These are phyloP conservation scores for Petasospora rhodanensis DNA, from an alignment of 1,139 yeast genomes.

Conservation along the genomic window DNA sequence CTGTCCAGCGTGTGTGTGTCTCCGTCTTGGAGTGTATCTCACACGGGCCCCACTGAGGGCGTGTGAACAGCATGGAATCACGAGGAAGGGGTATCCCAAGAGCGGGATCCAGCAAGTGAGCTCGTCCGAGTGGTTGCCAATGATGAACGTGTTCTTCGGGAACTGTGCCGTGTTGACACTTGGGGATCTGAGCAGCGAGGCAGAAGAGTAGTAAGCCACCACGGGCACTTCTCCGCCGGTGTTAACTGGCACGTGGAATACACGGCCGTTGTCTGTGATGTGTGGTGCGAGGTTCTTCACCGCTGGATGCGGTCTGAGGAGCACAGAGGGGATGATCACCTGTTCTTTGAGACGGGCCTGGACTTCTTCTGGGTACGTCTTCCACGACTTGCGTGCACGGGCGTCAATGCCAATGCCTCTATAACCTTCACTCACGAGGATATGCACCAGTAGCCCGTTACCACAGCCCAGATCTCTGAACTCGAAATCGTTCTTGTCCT, in stretches of 20 bases:
- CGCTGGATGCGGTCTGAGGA: conserved; percentile 66
- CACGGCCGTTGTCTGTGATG: conserved; percentile 52
- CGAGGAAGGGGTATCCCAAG: conserved; percentile 80
- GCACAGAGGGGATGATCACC: conserved; percentile 69
- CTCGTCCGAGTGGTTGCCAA: conserved; percentile 96
- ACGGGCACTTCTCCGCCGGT: conserved; percentile 26
- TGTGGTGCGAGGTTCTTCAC: conserved; percentile 50
- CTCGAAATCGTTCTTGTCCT: conserved; percentile 44
- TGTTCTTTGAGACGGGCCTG: conserved; percentile 62
- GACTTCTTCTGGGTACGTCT: conserved; percentile 57
- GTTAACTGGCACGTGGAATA: conserved; percentile 49
- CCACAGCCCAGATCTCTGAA: conserved; percentile 96
- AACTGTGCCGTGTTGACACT: conserved; percentile 66
- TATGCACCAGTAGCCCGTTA: conserved; percentile 79
- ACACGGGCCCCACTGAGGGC: conserved; percentile 70
- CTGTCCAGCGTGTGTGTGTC: conserved; percentile 10
- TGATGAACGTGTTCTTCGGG: conserved; percentile 67
- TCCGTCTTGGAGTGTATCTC: conserved; percentile 49
- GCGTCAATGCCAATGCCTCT: conserved; percentile 88
- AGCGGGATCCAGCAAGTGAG: conserved; percentile 94
- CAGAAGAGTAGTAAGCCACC: conserved; percentile 26
- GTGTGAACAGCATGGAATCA: conserved; percentile 95
- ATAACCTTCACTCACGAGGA: conserved; percentile 75
- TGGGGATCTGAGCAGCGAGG: conserved; percentile 45
- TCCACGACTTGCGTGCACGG: conserved; percentile 85